A percentile compares a stretch with the other conserved stretches of the same genome.
These are phyloP conservation scores for Stenogyne calaminthoides DNA, from an alignment of 305 asterid species.

Conservation along the genomic window DNA sequence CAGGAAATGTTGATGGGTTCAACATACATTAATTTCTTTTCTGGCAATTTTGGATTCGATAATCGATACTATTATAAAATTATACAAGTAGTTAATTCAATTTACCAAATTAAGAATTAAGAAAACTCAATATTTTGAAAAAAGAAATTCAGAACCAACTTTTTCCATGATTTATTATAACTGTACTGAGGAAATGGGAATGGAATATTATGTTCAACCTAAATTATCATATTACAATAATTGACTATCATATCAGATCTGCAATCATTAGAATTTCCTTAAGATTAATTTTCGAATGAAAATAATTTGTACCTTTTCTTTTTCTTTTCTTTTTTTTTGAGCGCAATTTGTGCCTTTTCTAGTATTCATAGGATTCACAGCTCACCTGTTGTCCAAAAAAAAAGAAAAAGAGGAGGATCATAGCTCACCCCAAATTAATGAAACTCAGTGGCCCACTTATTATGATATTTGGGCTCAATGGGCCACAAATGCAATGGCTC, in stretches of 20 bases:
- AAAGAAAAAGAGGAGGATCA: too few relatives aligned
- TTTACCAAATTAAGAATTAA: too few relatives aligned
- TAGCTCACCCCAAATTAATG: neutral
- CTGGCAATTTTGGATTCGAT: neutral
- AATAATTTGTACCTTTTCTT: neutral
- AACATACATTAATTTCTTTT: neutral
- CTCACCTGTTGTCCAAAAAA: neutral
- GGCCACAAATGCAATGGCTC: neutral
- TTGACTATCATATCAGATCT: conserved; percentile 22
- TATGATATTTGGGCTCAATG: neutral
- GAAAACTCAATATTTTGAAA: too few relatives aligned
- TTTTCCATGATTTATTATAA: neutral
- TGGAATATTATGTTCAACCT: neutral
- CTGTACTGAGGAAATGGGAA: neutral
- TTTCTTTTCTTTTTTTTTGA: too few relatives aligned
- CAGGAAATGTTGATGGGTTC: neutral
- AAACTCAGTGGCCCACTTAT: neutral
- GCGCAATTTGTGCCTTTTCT: neutral
- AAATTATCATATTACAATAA: neutral
- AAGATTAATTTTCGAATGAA: neutral
- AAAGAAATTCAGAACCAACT: neutral
- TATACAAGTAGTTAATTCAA: too few relatives aligned
- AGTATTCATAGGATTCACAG: neutral
- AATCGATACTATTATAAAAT: too few relatives aligned
- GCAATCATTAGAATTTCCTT: neutral